Base-by-base conservation (phyloP, 2,329 filamentous ascomycete species). In the Aureobasidium sp. region DNA sequence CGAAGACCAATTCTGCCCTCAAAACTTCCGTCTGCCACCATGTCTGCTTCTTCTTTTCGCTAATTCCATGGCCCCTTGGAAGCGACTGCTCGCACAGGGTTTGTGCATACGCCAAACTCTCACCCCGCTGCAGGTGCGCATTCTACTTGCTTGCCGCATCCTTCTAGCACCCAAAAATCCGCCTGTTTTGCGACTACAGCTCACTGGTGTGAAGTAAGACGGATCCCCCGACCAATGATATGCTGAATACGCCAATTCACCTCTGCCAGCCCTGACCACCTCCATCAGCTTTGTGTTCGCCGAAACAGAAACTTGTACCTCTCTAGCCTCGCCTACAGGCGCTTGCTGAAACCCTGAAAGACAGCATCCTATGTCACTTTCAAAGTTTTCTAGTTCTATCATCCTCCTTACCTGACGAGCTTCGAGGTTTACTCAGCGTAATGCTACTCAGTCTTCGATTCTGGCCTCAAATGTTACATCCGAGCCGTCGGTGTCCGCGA, bases 131-230 rank as follows among this genome's bases (percentile, higher is more conserved):
- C 56, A 59, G 44, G 39, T 39, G 15, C 43, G 41, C 20, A 37
- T 20, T 59, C 24, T 47, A 24, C 44, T 60, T 32, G 34, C 36
- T 26, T 32, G 39, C 44, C 44, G 57, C 24, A 32, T 20, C 26
- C 53, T 27, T 59, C 55, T 59, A 47, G 55, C 32, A 50, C 17
- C 20, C 13, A 15, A 10, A 43, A 51, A 36, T 36, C 56, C 43
- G 43, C 43, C 44, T 50, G 50, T 48, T 59, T 48, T 39, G 27
- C 56, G 32, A 24, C 29, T 41, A 51, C 34, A 50, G 17, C n/a
- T 15, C 24, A 32, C 24, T 60, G 55, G 55, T 60, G 57, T 60
- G 57, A 60, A 60, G 46, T 60, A 51, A 60, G 57, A 60, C 46
- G 46, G 27, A 24, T 41, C 24, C 46, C 43, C 57, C 57, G 46